These are phyloP conservation scores for Hypoxylon subgilvum DNA, from an alignment of 495 filamentous ascomycete species.

Conservation along the genomic window DNA sequence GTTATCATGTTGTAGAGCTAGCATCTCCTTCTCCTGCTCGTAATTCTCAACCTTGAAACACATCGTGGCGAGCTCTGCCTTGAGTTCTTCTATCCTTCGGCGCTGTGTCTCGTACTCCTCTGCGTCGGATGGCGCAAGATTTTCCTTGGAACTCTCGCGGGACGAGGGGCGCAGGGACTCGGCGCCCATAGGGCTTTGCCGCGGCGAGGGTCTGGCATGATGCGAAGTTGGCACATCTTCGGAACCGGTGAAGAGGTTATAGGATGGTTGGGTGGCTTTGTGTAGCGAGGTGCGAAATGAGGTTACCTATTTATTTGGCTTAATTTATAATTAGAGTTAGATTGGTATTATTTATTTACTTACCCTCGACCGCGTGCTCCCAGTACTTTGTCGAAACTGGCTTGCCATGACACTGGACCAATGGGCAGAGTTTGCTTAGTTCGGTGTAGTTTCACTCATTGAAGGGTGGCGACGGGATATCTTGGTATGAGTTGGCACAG, in stretches of 20 bases:
- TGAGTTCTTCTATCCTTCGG: slow-evolving; percentile 58
- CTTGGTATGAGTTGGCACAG: no score
- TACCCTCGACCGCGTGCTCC: slow-evolving; percentile 52
- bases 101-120: slow-evolving; percentile 60
- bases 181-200: slow-evolving; percentile 40
- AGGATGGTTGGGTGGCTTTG: slow-evolving; percentile 60
- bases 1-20: slow-evolving; percentile 76
- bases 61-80: slow-evolving; percentile 60
- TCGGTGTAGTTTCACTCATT: slow-evolving; percentile 2
- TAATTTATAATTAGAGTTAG: slow-evolving; percentile 4
- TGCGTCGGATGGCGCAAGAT: slow-evolving; percentile 53
- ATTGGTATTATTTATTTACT: slow-evolving; percentile 39
- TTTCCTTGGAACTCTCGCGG: slow-evolving; percentile 58
- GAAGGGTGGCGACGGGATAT: not conserved
- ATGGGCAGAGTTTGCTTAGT: not conserved
- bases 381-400: slow-evolving; percentile 47
- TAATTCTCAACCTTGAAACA: slow-evolving; percentile 66
- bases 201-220: slow-evolving; percentile 45
- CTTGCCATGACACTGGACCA: slow-evolving; percentile 32
- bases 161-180: slow-evolving; percentile 46
- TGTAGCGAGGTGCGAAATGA: slow-evolving; percentile 46
- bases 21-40: slow-evolving; percentile 85
- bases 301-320: slow-evolving; percentile 43
- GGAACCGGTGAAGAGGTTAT: slow-evolving; percentile 66
- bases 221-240: slow-evolving; percentile 38